Percentiles rank a stretch among this genome's conserved stretches.
phyloP scores from a whole-genome alignment of 192 early-diverging fungal species.

The Tieghemiomyces parasiticus region DNA sequence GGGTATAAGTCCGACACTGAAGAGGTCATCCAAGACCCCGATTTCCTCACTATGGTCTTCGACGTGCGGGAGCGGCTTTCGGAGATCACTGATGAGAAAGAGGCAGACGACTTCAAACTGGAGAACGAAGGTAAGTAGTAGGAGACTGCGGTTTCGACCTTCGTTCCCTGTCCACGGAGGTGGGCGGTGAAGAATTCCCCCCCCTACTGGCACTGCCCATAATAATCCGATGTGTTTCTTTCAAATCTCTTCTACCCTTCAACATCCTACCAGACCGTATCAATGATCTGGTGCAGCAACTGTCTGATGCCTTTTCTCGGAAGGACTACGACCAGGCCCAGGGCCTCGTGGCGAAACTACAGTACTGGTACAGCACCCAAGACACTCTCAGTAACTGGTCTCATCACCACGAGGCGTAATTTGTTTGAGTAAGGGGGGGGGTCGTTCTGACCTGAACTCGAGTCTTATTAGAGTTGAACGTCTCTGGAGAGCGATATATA shows the following conservation, averaged over 20 bases:
- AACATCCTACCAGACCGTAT: slow-evolving; percentile 26
- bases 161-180: background rate
- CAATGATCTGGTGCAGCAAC: slow-evolving; percentile 17
- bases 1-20: slow-evolving; percentile 34
- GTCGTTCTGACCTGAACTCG: too few species aligned
- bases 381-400: slow-evolving; percentile 42
- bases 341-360: slow-evolving; percentile 35
- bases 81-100: slow-evolving; percentile 37
- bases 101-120: slow-evolving; percentile 29
- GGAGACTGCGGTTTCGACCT: background rate
- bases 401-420: too few species aligned
- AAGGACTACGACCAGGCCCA: slow-evolving; percentile 36
- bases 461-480: too few species aligned
- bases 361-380: slow-evolving; percentile 52
- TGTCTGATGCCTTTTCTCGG: slow-evolving; percentile 32
- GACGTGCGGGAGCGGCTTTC: slow-evolving; percentile 52
- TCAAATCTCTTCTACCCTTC: too few species aligned
- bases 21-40: slow-evolving; percentile 34
- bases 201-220: too few species aligned
- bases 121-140: slow-evolving; percentile 42
- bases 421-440: too few species aligned
- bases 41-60: slow-evolving; percentile 56
- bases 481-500: too few species aligned
- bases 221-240: too few species aligned
- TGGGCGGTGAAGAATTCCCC: too few species aligned